These are phyloP conservation scores for Neltuma alba DNA, from an alignment of 306 rosid species.

Conservation along the genomic window DNA sequence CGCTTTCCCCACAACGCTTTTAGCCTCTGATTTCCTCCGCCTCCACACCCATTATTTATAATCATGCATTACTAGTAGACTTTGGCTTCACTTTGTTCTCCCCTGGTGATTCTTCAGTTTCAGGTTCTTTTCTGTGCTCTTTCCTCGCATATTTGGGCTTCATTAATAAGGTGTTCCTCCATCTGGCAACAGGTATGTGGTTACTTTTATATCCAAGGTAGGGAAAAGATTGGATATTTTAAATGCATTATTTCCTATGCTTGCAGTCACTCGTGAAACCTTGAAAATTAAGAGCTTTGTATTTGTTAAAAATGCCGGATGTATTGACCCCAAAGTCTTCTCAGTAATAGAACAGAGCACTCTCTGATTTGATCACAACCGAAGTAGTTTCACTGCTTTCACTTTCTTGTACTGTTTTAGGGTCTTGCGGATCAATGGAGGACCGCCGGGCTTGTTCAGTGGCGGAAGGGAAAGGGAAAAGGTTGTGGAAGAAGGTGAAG, in stretches of 20 bases:
- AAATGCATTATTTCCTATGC: background rate
- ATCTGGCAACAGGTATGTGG: background rate
- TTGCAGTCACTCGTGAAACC: background rate
- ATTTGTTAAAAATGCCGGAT: background rate
- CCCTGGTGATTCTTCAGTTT: background rate
- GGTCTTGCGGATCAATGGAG: constrained; percentile 45
- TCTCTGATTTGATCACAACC: background rate
- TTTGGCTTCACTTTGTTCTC: background rate
- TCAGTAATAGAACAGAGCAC: background rate
- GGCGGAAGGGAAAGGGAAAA: constrained; percentile 67
- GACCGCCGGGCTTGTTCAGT: constrained; percentile 25
- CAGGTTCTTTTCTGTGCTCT: background rate
- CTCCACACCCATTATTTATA: background rate
- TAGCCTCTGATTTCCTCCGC: background rate
- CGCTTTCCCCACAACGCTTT: background rate
- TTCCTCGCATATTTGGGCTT: background rate
- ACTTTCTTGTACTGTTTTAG: background rate
- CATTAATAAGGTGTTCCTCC: background rate
- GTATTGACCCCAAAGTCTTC: background rate
- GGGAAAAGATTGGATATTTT: background rate
- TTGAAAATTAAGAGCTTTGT: background rate
- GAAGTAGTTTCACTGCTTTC: background rate
- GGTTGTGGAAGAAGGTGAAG: constrained; percentile 88
- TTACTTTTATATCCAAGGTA: too few relatives aligned
- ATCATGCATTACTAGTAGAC: background rate